Base-by-base conservation (phyloP, 2,329 filamentous ascomycete genomes). In the Ophioceras dolichostomum region DNA sequence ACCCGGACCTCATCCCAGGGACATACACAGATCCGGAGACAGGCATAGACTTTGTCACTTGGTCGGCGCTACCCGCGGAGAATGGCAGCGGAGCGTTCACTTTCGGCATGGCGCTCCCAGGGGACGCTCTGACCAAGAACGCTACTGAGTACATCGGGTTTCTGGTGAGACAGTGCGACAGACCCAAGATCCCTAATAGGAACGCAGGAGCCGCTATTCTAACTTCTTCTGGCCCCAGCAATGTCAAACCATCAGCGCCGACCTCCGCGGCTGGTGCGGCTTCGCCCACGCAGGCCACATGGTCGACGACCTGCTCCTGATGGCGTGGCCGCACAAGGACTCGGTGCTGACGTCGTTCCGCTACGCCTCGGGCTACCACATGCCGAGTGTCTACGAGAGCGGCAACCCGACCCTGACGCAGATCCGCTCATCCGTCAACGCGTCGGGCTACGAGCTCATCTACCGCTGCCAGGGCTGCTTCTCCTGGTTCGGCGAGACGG, bases 401-500 rank as follows among this genome's bases (percentile, higher is more conserved):
- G 77, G 78, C 41, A 62, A 73, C 43, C 74, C 76, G 9, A 73
- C 64, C 18, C 52, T 83, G 18, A 76, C 70, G 0, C 66, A 75
- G 43, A 69, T 82, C 42, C 69, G 67, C n/a, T 66, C 68, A 13
- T 64, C 58, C 16, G 60, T 79, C 38, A 77, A 68, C 47, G 60
- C 62, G 10, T 73, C 68, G 16, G 58, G 68, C 43, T 83, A 72
- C 53, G 68, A 69, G 32, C 50, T 81, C 36, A 65, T 80, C n/a
- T 83, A 79, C 57, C 67, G 73, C 35, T 83, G 79, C 55, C 55
- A 75, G 45, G 62, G 65, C 45, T 76, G 72, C 50, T 58, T 73
- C 14, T 45, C 59, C 1, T 76, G 70, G 66, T 4, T 8, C 3
- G 34, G 26, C 22, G 26, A 28, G 2, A 24, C 22, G 5, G 20